Conservation (phyloP, 2,329 filamentous ascomycete species). For the Sodiomyces alkalinus region DNA sequence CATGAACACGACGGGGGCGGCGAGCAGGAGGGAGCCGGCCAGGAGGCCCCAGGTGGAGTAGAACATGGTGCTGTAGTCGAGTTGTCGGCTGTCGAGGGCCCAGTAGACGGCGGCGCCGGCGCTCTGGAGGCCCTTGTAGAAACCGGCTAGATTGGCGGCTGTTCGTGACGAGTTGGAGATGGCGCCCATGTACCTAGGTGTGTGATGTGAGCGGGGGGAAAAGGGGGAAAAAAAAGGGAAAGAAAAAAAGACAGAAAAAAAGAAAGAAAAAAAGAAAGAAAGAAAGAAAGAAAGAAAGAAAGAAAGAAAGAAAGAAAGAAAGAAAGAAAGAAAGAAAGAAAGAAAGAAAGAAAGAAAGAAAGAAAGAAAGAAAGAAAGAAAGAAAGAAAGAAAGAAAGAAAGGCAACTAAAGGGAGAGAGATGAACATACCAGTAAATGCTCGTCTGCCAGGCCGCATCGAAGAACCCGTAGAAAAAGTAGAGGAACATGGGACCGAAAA, state of each 20-base stretch:
- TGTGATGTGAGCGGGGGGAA: conserved; percentile 38
- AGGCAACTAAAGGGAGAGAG: neutral
- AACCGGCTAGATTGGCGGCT: conserved; percentile 80
- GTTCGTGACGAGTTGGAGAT: conserved; percentile 87
- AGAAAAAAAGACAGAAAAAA: too few relatives aligned
- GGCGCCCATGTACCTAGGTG: conserved; percentile 69
- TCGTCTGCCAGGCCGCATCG: conserved; percentile 82
- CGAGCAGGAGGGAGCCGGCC: conserved; percentile 57
- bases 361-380: conserved; percentile 11
- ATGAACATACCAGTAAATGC: conserved; percentile 83
- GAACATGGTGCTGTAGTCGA: conserved; percentile 58
- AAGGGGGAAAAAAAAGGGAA: too few relatives aligned
- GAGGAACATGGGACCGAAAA: conserved; percentile 68
- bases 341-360: too few relatives aligned
- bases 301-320: conserved; percentile 1
- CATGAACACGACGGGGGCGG: conserved; percentile 62
- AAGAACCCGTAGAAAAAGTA: conserved; percentile 87
- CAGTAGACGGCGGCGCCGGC: conserved; percentile 66
- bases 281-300: conserved; percentile 1
- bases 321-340: neutral
- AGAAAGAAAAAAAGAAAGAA: neutral
- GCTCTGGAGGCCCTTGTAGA: conserved; percentile 80
- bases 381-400: too few relatives aligned
- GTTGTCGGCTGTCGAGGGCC: conserved; percentile 48
- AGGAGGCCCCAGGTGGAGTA: conserved; percentile 60